phyloP scores from a whole-genome alignment of 2,329 filamentous ascomycete genomes.

The Aspergillus vadensis region DNA sequence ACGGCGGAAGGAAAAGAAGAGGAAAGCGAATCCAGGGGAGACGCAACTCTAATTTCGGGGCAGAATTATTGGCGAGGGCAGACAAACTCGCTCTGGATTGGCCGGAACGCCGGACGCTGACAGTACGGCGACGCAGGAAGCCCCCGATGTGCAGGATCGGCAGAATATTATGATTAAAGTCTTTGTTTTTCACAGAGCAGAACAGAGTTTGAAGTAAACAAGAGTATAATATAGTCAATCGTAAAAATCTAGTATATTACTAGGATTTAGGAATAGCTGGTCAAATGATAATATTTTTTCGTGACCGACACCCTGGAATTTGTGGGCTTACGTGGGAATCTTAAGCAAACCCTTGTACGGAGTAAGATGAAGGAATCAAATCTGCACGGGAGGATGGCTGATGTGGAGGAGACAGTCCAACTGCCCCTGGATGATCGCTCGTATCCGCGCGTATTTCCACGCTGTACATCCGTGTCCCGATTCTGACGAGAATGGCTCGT shows the following conservation, averaged over 20 bases:
- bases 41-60: conserved; percentile 11
- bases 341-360: too few species aligned
- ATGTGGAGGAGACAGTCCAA: neutral
- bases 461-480: neutral
- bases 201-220: too few species aligned
- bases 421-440: neutral
- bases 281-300: too few species aligned
- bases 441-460: conserved; percentile 1
- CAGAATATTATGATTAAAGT: neutral
- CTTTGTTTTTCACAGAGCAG: too few species aligned
- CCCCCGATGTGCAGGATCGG: neutral
- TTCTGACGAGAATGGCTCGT: too few species aligned
- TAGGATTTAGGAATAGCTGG: too few species aligned
- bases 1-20: conserved; percentile 10
- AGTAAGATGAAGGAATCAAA: too few species aligned
- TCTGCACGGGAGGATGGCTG: too few species aligned
- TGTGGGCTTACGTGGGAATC: too few species aligned
- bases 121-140: neutral
- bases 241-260: too few species aligned
- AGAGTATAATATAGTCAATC: too few species aligned
- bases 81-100: conserved; percentile 2
- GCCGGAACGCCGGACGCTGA: neutral
- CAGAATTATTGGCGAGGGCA: conserved; percentile 11
- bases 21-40: conserved; percentile 11
- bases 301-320: too few species aligned